phyloP scores from a whole-genome alignment of 768 basidiomycete species.

The Dentipellis fragilis region DNA sequence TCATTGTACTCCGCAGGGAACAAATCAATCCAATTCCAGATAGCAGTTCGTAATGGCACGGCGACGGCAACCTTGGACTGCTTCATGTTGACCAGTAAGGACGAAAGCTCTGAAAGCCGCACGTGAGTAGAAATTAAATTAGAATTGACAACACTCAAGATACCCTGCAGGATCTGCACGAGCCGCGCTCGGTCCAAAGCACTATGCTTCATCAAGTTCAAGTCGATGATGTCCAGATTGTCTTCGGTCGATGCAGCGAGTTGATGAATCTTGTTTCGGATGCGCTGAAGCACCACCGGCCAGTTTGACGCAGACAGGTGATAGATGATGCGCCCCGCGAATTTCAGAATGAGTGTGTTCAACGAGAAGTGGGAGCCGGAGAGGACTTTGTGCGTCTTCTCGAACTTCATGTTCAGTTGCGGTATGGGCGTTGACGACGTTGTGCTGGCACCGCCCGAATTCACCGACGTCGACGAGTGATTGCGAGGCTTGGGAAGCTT shows the following conservation, averaged over 20 bases:
- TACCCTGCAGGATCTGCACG: constrained; percentile 61
- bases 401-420: constrained; percentile 31
- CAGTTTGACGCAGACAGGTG: constrained; percentile 86
- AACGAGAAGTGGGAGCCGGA: constrained; percentile 45
- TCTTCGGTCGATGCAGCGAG: constrained; percentile 46
- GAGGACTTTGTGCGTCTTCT: constrained; percentile 54
- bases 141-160: constrained; percentile 10
- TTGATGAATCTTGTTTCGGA: constrained; percentile 58
- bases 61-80: constrained; percentile 68
- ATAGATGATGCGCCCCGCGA: constrained; percentile 71
- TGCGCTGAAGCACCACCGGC: constrained; percentile 61
- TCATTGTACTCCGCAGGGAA: constrained; percentile 76
- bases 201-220: constrained; percentile 71
- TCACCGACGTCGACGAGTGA: constrained; percentile 9
- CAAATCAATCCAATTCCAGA: constrained; percentile 87
- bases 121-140: not conserved
- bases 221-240: constrained; percentile 59
- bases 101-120: constrained; percentile 53
- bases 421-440: constrained; percentile 12
- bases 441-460: constrained; percentile 15
- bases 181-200: constrained; percentile 63
- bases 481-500: constrained; percentile 3
- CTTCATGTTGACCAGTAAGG: constrained; percentile 75
- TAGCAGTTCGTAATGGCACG: constrained; percentile 58
- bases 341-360: constrained; percentile 56